A percentile compares a stretch with the other conserved stretches of the same genome.
These are phyloP conservation scores for Fusarium bulbicola DNA, from an alignment of 2,329 filamentous ascomycete species.

Conservation along the genomic window DNA sequence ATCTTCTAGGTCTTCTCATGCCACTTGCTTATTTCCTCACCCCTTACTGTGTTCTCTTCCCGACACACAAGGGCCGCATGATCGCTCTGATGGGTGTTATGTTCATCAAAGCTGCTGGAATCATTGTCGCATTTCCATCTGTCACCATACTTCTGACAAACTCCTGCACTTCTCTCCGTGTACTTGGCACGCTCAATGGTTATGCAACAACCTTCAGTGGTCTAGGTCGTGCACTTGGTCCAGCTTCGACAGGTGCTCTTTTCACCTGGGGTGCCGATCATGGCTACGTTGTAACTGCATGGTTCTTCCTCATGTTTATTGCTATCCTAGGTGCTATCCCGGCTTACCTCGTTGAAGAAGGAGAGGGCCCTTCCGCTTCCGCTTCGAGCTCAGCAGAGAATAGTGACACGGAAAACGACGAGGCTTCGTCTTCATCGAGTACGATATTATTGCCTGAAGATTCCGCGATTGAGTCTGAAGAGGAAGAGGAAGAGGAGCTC, in stretches of 20 bases:
- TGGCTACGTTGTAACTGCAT: slow-evolving; percentile 82
- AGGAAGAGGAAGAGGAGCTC: slow-evolving; percentile 27
- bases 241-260: slow-evolving; percentile 74
- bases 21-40: slow-evolving; percentile 83
- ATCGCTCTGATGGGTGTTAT: slow-evolving; percentile 73
- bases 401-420: slow-evolving; percentile 42
- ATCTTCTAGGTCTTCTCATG: slow-evolving; percentile 65
- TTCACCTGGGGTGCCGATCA: slow-evolving; percentile 81
- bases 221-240: slow-evolving; percentile 81
- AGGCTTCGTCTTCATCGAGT: slow-evolving; percentile 23
- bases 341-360: slow-evolving; percentile 77
- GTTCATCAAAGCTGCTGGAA: slow-evolving; percentile 75
- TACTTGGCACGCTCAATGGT: slow-evolving; percentile 90
- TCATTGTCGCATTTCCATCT: slow-evolving; percentile 89
- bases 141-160: slow-evolving; percentile 92
- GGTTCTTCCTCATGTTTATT: slow-evolving; percentile 78
- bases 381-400: slow-evolving; percentile 47
- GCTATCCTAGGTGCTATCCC: slow-evolving; percentile 74
- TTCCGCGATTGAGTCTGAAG: slow-evolving; percentile 31
- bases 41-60: slow-evolving; percentile 78
- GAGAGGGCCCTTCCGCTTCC: slow-evolving; percentile 67
- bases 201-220: slow-evolving; percentile 86
- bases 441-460: slow-evolving; percentile 34
- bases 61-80: slow-evolving; percentile 60
- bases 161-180: slow-evolving; percentile 74